Percentiles rank a stretch among this genome's conserved stretches.
phyloP scores from a whole-genome alignment of 1,284 basidiomycete genomes.

The Tilletia caries region DNA sequence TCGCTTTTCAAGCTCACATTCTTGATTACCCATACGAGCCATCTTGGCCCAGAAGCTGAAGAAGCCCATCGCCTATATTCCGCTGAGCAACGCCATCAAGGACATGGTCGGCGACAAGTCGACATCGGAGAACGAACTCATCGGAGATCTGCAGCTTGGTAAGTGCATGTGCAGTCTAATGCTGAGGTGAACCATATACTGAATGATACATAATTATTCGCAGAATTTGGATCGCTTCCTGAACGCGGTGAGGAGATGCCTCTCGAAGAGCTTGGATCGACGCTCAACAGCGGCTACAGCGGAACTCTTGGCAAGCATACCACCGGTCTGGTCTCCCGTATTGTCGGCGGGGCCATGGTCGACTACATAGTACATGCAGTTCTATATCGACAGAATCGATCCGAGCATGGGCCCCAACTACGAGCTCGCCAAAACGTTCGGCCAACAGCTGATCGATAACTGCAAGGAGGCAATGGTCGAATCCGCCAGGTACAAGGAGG shows the following conservation, averaged over 20 bases:
- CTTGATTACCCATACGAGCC: constrained; percentile 73
- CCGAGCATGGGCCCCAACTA: constrained; percentile 77
- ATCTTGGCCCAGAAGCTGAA: constrained; percentile 98
- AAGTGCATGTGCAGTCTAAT: constrained; percentile 67
- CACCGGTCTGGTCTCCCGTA: constrained; percentile 82
- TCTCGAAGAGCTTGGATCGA: constrained; percentile 79
- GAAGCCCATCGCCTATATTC: constrained; percentile 84
- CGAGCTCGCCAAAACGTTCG: constrained; percentile 90
- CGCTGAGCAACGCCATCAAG: constrained; percentile 93
- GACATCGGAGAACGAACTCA: constrained; percentile 92
- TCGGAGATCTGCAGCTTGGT: constrained; percentile 71
- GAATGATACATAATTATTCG: constrained; percentile 46
- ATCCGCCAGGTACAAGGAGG: constrained; percentile 78
- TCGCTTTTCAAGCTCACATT: constrained; percentile 87
- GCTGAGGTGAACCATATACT: not conserved
- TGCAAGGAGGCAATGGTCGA: constrained; percentile 77
- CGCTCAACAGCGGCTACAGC: constrained; percentile 74
- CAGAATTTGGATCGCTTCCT: constrained; percentile 59
- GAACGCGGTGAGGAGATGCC: constrained; percentile 98
- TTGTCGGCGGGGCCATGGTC: constrained; percentile 67
- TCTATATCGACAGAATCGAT: constrained; percentile 81
- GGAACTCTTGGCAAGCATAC: constrained; percentile 93
- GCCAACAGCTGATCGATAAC: constrained; percentile 92
- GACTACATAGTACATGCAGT: constrained; percentile 95
- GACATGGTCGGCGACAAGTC: constrained; percentile 98